Evolutionary conservation across 306 rosid species (phyloP).

Genomic region (Psophocarpus tetragonolobus): DNA sequence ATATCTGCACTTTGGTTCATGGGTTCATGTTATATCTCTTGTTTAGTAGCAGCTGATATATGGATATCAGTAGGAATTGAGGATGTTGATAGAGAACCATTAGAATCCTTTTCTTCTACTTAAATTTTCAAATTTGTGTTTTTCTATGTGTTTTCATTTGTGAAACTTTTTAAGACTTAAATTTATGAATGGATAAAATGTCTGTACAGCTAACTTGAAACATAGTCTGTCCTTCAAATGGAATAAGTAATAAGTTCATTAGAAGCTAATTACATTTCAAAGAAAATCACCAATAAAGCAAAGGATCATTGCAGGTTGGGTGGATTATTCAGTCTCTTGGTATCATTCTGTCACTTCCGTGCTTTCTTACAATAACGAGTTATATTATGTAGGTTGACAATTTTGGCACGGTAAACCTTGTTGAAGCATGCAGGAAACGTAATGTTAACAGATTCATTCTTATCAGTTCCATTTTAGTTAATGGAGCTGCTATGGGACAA

Average conservation of each 20-base stretch:
- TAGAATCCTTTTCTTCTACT: conserved; percentile 19
- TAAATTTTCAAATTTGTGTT: not conserved
- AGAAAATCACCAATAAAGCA: not conserved
- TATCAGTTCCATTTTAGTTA: conserved; percentile 89
- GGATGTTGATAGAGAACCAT: conserved; percentile 27
- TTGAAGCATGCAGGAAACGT: conserved; percentile 81
- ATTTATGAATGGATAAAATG: not conserved
- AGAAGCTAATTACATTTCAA: not conserved
- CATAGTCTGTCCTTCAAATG: not conserved
- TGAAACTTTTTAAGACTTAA: not conserved
- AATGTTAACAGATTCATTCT: conserved; percentile 85
- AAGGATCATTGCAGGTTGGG: not conserved
- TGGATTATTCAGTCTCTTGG: conserved; percentile 12
- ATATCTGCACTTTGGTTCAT: conserved; percentile 8
- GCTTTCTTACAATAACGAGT: conserved; percentile 8
- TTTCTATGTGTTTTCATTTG: not conserved
- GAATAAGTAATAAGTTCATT: conserved; percentile 1
- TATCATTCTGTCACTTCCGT: not conserved
- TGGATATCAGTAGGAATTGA: conserved; percentile 8
- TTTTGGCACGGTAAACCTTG: conserved; percentile 88
- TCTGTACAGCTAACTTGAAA: not conserved
- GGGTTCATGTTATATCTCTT: not conserved
- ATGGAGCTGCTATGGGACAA: conserved; percentile 98
- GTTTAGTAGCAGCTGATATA: not conserved
- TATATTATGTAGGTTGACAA: conserved; percentile 79